Percentiles rank a stretch among this genome's conserved stretches.
These are phyloP conservation scores for Pyrus pyrifolia DNA, from an alignment of 306 rosid genomes.

Conservation along the genomic window DNA sequence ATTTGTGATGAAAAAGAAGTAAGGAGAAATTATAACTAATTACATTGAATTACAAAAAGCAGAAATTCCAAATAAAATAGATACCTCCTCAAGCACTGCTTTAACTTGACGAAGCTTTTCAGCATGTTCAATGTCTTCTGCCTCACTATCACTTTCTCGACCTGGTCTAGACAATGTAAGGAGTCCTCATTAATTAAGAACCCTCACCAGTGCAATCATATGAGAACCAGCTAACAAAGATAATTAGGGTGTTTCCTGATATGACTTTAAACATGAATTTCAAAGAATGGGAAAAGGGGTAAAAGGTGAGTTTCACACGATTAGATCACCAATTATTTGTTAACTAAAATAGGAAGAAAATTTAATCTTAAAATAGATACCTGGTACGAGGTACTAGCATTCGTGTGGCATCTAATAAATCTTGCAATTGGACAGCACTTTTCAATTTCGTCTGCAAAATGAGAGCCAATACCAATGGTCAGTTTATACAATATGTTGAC, in stretches of 20 bases:
- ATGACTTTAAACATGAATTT: not conserved
- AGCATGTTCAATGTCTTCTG: conserved; percentile 94
- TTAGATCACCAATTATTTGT: not conserved
- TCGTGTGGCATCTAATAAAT: conserved; percentile 91
- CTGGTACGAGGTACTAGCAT: conserved; percentile 86
- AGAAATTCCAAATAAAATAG: conserved; percentile 3
- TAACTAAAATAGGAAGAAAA: not conserved
- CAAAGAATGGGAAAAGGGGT: not conserved
- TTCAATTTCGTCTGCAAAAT: conserved; percentile 80
- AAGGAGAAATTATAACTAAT: not conserved
- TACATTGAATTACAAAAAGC: not conserved
- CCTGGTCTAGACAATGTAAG: conserved; percentile 56
- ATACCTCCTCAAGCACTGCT: conserved; percentile 98
- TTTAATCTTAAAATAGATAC: conserved; percentile 23
- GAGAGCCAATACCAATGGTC: conserved; percentile 17
- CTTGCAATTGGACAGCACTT: conserved; percentile 98
- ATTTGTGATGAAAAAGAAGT: not conserved
- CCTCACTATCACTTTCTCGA: conserved; percentile 85
- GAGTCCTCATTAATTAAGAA: conserved; percentile 13
- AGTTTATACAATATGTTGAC: conserved; percentile 4
- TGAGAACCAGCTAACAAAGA: conserved; percentile 6
- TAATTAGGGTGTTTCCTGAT: conserved; percentile 7
- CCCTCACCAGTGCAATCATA: conserved; percentile 1
- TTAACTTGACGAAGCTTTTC: conserved; percentile 99
- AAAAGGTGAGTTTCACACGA: not conserved